A percentile compares a stretch with the other conserved stretches of the same genome.
Conservation (phyloP, 1,284 basidiomycete species). For the Boletellus deceptivus region DNA sequence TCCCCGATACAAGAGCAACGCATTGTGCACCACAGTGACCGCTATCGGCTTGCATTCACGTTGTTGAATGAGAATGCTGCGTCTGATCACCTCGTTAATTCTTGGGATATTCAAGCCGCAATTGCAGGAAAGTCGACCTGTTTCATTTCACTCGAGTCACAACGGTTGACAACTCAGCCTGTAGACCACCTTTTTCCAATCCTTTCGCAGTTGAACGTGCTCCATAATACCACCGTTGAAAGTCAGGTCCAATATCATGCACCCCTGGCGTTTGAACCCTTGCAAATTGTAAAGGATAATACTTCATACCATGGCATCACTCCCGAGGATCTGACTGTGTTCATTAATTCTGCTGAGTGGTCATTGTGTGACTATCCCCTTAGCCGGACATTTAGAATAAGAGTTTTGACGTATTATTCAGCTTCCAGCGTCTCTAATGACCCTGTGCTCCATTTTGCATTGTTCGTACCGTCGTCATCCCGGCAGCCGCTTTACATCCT, state of each 20-base stretch:
- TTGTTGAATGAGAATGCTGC: slow-evolving; percentile 86
- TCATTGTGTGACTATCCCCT: slow-evolving; percentile 64
- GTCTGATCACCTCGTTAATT: slow-evolving; percentile 55
- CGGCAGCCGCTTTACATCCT: slow-evolving; percentile 75
- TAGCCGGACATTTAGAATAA: not conserved
- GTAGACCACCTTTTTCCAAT: slow-evolving; percentile 72
- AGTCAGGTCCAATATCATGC: slow-evolving; percentile 93
- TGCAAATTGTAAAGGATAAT: slow-evolving; percentile 32
- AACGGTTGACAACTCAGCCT: slow-evolving; percentile 14
- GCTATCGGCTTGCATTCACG: slow-evolving; percentile 79
- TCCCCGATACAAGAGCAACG: slow-evolving; percentile 48
- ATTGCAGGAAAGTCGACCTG: slow-evolving; percentile 53
- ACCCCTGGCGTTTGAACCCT: slow-evolving; percentile 80
- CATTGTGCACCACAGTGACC: slow-evolving; percentile 72
- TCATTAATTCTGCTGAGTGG: slow-evolving; percentile 97
- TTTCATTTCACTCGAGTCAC: slow-evolving; percentile 11
- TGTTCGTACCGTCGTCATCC: slow-evolving; percentile 78
- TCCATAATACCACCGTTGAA: slow-evolving; percentile 92
- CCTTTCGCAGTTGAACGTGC: slow-evolving; percentile 53
- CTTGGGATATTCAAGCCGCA: slow-evolving; percentile 72
- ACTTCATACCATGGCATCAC: slow-evolving; percentile 56
- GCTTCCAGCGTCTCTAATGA: slow-evolving; percentile 85
- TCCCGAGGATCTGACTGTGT: slow-evolving; percentile 82
- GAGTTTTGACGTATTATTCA: slow-evolving; percentile 31
- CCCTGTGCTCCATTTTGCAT: slow-evolving; percentile 88